Base-by-base conservation (phyloP, 1,284 basidiomycete genomes). In the Sanguinoderma infundibulare region DNA sequence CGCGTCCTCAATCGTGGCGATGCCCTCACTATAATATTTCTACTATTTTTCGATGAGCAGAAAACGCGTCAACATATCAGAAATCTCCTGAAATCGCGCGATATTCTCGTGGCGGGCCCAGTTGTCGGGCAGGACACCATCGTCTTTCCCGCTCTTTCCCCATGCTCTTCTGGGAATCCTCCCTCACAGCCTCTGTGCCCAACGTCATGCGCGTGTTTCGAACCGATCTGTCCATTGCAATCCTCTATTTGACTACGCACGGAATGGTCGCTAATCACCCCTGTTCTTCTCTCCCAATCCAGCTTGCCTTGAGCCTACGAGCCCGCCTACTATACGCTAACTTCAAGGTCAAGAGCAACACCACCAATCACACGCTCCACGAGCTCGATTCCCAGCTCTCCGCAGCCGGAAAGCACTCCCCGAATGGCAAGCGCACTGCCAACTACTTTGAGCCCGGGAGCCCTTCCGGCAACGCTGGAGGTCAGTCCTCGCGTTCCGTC, bases 241-340 rank as follows among this genome's bases (percentile, higher is more conserved):
- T 34, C 32, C 32, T 36, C 14, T 10, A 32, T 32, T 20, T 32
- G 28, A 20, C 49, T 51, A 8, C 20, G 10, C 7, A 51, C 20
- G 32, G 49, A 14, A 20, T 22, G 20, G 34, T 51, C 5, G 22
- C 77, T 78, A 61, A 74, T 76, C 65, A 74, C 77, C 77, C 77
- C 79, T 78, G 72, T 76, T 73, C 65, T 67, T 75, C 56, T 55
- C 44, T 60, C 62, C 60, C 69, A 57, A 51, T 51, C 34, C 70
- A 93, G 91, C 84, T 93, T 44, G 90, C 91, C 70, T 88, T 89
- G 72, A 86, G 83, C 59, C 81, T 92, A 56, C 86, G 91, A 65
- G 83, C 90, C 67, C 87, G 90, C 64, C 83, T 93, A 53, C 83
- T 89, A 0, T 91, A 92, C 74, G 91, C 91, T 35, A 87, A 87